Base-by-base conservation (phyloP, 257 asterid genomes). In the Solanum rostratum region DNA sequence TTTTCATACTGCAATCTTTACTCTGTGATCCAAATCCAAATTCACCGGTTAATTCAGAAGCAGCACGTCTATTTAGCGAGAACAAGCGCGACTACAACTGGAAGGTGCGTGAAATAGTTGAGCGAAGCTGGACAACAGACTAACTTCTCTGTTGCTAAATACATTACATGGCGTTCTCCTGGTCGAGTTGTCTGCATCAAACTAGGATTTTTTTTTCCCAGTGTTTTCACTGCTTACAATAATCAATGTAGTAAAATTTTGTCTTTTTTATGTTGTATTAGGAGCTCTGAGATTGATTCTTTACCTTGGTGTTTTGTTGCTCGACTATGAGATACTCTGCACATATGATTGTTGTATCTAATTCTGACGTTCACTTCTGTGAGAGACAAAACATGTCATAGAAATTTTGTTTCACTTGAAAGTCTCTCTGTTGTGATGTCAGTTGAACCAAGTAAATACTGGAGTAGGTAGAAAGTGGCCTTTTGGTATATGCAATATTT, bases 91-190 rank as follows among this genome's bases (percentile, higher is more conserved):
- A 93, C 45, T 93, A 93, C 95, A 94, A 94, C 89, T 89, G 97
- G 90, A 94, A 90, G 87, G 96, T 92, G 69, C 96, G 92, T 37
- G 97, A 93, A 88, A 88, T 92, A 84, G 97, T 94, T 63, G 98
- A 94, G 90, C 96, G 92, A 88, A 94, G 97, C 87, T 94, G 98
- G 97, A 94, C 96, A 20, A 96, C 96, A 4, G 97, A 93, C 91
- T 94, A 90, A 70, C 43, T 57, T 49, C 43, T 76, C 45, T 76
- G 27, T 76, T 49, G 43, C 62, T 76, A 29, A 76, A 49, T 24
- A 52, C n/a, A 30, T 76, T 24, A 27, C 62, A 76, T 86, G 53
- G 81, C 82, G 63, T 79, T 80, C 89, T 88, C 87, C 85, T 79
- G 89, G 85, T 84, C 33, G 85, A 86, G 60, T 76, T 85, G 82